A percentile compares a stretch with the other conserved stretches of the same genome.
These are phyloP conservation scores for Fusarium liriodendri DNA, from an alignment of 2,329 filamentous ascomycete species.

Conservation along the genomic window DNA sequence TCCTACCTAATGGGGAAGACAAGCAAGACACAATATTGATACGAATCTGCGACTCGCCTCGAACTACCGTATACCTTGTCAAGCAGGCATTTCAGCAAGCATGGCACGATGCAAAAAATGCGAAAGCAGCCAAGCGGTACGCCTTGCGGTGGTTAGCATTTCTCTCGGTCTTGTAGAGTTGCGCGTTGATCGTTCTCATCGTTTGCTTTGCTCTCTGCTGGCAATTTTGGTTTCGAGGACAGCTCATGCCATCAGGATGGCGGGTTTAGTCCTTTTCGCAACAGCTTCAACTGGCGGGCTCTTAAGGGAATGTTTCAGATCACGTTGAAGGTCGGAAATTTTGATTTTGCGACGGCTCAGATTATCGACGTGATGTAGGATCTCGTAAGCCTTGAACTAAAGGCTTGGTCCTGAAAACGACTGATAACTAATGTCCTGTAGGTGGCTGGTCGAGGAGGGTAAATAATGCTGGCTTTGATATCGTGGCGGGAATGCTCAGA, in stretches of 20 bases:
- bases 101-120: not conserved
- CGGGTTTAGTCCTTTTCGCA: not conserved
- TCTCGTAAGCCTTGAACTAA: not conserved
- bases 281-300: not conserved
- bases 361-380: constrained; percentile 18
- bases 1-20: not conserved
- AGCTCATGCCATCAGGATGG: not conserved
- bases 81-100: not conserved
- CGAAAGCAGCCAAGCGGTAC: not conserved
- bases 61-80: not conserved
- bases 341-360: constrained; percentile 4
- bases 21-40: not conserved
- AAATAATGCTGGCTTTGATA: not conserved
- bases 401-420: rapidly evolving
- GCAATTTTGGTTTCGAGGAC: not conserved
- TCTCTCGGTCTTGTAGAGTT: not conserved
- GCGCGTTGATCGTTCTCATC: not conserved
- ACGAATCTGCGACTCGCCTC: not conserved
- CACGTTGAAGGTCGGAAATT: not conserved
- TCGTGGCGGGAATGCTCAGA: constrained; percentile 18
- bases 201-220: not conserved
- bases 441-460: constrained; percentile 13
- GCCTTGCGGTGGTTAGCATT: not conserved
- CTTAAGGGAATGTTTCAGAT: constrained; percentile 8
- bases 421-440: not conserved